Evolutionary conservation across 257 asterid species (phyloP).

Genomic region (Ligustrum vulgare): DNA sequence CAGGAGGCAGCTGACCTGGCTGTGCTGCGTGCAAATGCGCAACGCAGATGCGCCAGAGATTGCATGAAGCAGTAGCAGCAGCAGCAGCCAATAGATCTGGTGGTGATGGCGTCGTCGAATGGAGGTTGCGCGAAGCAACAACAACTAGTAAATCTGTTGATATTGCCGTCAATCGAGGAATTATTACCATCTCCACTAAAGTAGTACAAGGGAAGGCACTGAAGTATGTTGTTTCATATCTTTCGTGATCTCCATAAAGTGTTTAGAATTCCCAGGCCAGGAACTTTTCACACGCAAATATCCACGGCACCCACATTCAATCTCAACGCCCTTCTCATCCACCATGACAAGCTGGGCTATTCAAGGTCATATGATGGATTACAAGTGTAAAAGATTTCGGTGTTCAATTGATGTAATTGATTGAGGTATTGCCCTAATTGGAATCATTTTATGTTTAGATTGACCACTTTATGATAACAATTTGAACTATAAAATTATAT

Average conservation of each 20-base stretch:
- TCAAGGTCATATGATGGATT: constrained; percentile 11
- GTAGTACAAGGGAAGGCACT: constrained; percentile 99
- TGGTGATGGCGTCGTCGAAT: too few species aligned
- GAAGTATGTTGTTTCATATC: constrained; percentile 97
- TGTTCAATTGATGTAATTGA: constrained; percentile 4
- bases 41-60: too few species aligned
- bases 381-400: not conserved
- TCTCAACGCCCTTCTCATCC: constrained; percentile 92
- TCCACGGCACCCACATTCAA: constrained; percentile 96
- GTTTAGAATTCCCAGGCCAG: constrained; percentile 98
- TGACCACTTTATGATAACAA: constrained; percentile 10
- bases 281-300: constrained; percentile 86
- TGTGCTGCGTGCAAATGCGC: too few species aligned
- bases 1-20: too few species aligned
- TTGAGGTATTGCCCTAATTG: constrained; percentile 12
- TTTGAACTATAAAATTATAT: not conserved
- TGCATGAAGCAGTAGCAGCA: too few species aligned
- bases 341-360: constrained; percentile 85
- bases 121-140: too few species aligned
- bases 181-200: constrained; percentile 99
- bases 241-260: constrained; percentile 90
- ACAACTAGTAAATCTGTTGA: too few species aligned
- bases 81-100: too few species aligned
- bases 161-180: too few species aligned
- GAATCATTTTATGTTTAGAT: constrained; percentile 13